These are phyloP conservation scores for Penicillium robsamsonii DNA, from an alignment of 495 filamentous ascomycete species.

Conservation along the genomic window DNA sequence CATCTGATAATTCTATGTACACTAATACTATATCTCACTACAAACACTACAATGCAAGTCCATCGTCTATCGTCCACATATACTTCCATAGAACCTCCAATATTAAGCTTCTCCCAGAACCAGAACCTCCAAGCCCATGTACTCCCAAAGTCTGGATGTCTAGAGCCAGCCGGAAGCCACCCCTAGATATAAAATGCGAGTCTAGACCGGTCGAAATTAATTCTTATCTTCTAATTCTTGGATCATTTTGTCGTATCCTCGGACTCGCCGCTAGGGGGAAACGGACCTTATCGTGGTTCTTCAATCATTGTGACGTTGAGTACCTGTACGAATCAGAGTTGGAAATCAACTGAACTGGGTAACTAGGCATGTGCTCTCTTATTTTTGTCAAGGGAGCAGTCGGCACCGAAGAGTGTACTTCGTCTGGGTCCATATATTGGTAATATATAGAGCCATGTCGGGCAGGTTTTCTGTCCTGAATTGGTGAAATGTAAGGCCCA, in stretches of 20 bases:
- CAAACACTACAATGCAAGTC: neutral
- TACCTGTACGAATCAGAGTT: neutral
- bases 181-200: neutral
- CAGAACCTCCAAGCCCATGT: neutral
- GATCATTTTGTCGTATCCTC: constrained; percentile 3
- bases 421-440: neutral
- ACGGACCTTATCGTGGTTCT: neutral
- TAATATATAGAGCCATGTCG: neutral
- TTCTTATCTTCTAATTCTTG: neutral
- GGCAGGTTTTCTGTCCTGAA: neutral
- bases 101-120: neutral
- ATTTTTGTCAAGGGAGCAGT: neutral
- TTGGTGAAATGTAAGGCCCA: neutral
- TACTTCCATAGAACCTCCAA: neutral
- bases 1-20: neutral
- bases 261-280: neutral
- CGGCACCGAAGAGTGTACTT: neutral
- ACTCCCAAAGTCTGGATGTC: neutral
- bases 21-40: neutral
- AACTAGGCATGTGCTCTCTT: constrained; percentile 1
- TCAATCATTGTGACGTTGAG: constrained; percentile 4
- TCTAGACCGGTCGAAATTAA: constrained; percentile 4
- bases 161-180: neutral
- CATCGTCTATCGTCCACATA: neutral
- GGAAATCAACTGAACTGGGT: neutral